These are phyloP conservation scores for Fragaria iinumae DNA, from an alignment of 306 rosid genomes.

Conservation along the genomic window DNA sequence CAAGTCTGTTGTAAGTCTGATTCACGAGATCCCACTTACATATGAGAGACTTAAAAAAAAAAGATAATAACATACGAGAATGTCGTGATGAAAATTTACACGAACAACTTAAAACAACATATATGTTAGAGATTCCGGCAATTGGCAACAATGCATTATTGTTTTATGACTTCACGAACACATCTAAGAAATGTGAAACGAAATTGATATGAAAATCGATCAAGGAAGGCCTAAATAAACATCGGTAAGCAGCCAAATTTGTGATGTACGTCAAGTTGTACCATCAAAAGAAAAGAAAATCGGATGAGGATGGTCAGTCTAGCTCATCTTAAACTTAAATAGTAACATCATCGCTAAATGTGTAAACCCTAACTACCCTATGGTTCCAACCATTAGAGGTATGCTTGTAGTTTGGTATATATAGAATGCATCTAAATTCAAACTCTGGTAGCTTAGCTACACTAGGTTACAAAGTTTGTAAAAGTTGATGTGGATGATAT, in stretches of 20 bases:
- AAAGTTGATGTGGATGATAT: neutral
- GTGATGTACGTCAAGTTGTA: constrained; percentile 3
- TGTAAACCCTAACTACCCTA: constrained; percentile 7
- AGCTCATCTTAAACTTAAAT: neutral
- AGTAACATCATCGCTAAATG: neutral
- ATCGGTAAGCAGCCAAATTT: neutral
- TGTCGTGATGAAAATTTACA: too few relatives aligned
- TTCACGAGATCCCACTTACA: too few relatives aligned
- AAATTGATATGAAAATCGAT: neutral
- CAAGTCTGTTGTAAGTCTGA: too few relatives aligned
- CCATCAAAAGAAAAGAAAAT: constrained; percentile 3
- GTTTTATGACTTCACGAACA: neutral
- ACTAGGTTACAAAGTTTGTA: neutral
- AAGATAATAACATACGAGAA: too few relatives aligned
- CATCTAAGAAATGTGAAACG: neutral
- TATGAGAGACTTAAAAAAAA: too few relatives aligned
- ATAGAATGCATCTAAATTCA: neutral
- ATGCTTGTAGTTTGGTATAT: neutral
- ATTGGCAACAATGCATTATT: neutral
- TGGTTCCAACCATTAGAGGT: constrained; percentile 12
- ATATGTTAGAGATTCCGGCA: too few relatives aligned
- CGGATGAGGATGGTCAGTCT: neutral
- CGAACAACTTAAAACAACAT: too few relatives aligned
- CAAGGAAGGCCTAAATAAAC: neutral
- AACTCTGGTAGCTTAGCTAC: constrained; percentile 3